Evolutionary conservation across 139 green algal genomes (phyloP).

Genomic region (Closterium sp.): DNA sequence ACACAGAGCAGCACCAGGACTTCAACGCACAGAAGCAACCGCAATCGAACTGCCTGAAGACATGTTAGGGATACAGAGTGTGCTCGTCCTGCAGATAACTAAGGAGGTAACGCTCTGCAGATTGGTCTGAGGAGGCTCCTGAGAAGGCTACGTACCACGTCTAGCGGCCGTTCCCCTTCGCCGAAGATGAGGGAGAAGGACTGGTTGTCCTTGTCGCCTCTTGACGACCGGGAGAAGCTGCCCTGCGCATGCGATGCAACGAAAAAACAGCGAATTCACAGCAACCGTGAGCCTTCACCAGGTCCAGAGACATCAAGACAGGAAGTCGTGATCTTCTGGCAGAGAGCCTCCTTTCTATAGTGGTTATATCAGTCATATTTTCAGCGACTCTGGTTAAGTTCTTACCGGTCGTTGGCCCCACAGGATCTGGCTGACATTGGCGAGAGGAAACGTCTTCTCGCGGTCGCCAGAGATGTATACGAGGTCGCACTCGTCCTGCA

Average conservation of each 20-base stretch:
- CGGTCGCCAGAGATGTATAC: conserved; percentile 13
- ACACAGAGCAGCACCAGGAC: no score
- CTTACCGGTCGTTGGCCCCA: conserved; percentile 20
- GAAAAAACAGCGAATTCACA: not conserved
- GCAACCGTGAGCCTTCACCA: no score
- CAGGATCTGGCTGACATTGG: conserved; percentile 14
- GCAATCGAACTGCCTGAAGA: no score
- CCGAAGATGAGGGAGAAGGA: conserved; percentile 53
- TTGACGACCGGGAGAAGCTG: conserved; percentile 38
- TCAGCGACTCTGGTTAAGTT: no score
- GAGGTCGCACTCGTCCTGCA: conserved; percentile 29
- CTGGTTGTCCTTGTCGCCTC: conserved; percentile 30
- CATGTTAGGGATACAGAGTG: no score
- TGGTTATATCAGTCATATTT: no score
- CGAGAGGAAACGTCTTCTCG: conserved; percentile 23
- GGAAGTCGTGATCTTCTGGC: no score
- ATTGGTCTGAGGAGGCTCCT: no score
- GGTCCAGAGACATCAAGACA: no score
- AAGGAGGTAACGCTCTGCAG: no score
- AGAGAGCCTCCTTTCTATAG: no score
- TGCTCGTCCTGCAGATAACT: not conserved
- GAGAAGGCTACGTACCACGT: conserved; percentile 21
- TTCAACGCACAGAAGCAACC: no score
- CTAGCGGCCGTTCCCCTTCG: conserved; percentile 27
- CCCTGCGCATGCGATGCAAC: conserved; percentile 29